A percentile compares a stretch with the other conserved stretches of the same genome.
Evolutionary conservation across 2,329 filamentous ascomycete genomes (phyloP).

Genomic region (Hypocrella siamensis): DNA sequence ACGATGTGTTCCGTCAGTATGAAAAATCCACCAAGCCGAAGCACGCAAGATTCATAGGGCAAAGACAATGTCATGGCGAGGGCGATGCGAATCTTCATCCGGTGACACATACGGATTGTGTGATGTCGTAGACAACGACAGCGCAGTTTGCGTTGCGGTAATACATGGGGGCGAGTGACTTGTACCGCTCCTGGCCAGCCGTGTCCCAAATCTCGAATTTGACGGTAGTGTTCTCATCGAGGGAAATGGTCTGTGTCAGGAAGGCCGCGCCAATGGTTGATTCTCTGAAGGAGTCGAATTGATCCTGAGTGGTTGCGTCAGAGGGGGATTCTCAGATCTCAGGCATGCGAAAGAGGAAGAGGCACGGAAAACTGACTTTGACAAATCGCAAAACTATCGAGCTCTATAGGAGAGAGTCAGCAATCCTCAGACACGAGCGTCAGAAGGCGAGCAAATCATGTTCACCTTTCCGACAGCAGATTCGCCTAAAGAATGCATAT

Average conservation of each 20-base stretch:
- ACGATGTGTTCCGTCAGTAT: conserved; percentile 5
- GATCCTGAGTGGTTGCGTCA: conserved; percentile 47
- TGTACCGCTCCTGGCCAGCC: conserved; percentile 95
- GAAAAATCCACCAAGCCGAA: conserved; percentile 7
- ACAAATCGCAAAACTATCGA: conserved; percentile 96
- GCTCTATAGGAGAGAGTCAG: conserved; percentile 44
- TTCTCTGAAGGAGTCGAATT: conserved; percentile 96
- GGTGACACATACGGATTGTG: conserved; percentile 64
- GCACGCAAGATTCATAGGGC: background rate
- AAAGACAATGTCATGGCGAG: too few relatives aligned
- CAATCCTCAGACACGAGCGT: conserved; percentile 4
- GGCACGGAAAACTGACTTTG: conserved; percentile 49
- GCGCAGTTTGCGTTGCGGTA: conserved; percentile 99
- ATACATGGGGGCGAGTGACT: conserved; percentile 98
- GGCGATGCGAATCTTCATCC: too few relatives aligned
- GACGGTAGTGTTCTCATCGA: conserved; percentile 95
- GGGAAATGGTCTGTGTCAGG: conserved; percentile 94
- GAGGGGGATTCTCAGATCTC: background rate
- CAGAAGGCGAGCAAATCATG: background rate
- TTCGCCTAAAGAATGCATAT: conserved; percentile 50
- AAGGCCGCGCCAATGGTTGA: conserved; percentile 97
- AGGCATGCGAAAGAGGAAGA: background rate
- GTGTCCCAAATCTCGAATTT: conserved; percentile 99
- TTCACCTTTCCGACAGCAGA: conserved; percentile 95
- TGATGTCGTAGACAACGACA: conserved; percentile 98